Conservation (phyloP, 78 protist genomes). For the Acrasis kona region DNA sequence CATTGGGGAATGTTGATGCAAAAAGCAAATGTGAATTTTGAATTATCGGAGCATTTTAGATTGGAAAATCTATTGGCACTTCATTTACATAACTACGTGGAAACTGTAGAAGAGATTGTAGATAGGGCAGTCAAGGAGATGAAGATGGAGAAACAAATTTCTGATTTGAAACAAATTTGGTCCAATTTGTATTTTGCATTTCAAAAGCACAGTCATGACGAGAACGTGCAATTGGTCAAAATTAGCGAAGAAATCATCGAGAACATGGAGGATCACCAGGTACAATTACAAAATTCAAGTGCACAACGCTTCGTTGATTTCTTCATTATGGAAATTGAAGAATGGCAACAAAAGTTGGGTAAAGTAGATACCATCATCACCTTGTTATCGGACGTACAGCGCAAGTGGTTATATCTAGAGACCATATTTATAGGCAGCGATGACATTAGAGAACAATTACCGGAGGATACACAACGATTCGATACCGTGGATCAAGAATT, state of each 20-base stretch:
- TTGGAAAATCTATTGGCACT: constrained; percentile 39
- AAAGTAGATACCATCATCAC: constrained; percentile 47
- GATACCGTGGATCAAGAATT: constrained; percentile 51
- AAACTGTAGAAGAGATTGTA: constrained; percentile 32
- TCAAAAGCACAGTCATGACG: neutral
- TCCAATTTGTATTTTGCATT: neutral
- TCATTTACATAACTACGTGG: constrained; percentile 54
- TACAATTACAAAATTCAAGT: constrained; percentile 22
- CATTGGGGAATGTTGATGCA: constrained; percentile 76
- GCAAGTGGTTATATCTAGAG: constrained; percentile 67
- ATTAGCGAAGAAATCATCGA: constrained; percentile 35
- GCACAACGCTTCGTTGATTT: constrained; percentile 14
- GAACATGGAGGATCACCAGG: constrained; percentile 34
- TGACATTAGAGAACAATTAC: constrained; percentile 83
- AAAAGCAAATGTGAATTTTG: constrained; percentile 18
- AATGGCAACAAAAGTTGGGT: constrained; percentile 56
- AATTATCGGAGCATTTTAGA: constrained; percentile 17
- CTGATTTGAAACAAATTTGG: constrained; percentile 18
- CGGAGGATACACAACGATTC: constrained; percentile 75
- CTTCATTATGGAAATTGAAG: constrained; percentile 39
- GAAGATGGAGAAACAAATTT: constrained; percentile 34
- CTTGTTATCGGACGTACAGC: constrained; percentile 65
- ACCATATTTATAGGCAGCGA: constrained; percentile 69
- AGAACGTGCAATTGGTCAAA: neutral
- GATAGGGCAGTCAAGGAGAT: constrained; percentile 42